A percentile compares a stretch with the other conserved stretches of the same genome.
Evolutionary conservation across 2,329 filamentous ascomycete species (phyloP).

Genomic region (Xylaria sp.): DNA sequence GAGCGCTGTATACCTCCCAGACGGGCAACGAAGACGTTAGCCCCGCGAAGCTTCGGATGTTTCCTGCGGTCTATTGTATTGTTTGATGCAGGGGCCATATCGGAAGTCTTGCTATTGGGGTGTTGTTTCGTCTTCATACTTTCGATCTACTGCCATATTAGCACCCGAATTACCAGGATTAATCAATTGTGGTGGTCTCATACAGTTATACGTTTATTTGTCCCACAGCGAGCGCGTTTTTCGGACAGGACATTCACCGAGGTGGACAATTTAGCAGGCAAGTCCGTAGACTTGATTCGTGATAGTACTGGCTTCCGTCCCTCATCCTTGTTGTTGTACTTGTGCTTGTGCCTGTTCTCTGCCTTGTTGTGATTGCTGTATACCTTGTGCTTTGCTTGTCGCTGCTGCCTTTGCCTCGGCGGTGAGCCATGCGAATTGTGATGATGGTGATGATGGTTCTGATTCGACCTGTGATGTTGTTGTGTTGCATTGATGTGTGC

Average conservation of each 20-base stretch:
- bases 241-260: constrained; percentile 8
- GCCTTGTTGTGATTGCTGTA: neutral
- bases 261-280: neutral
- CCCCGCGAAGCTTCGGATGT: constrained; percentile 49
- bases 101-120: constrained; percentile 11
- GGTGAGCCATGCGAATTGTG: constrained; percentile 32
- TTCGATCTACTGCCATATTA: neutral
- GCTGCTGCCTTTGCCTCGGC: constrained; percentile 27
- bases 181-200: neutral
- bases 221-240: constrained; percentile 14
- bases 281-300: constrained; percentile 33
- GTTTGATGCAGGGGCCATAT: constrained; percentile 7
- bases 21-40: constrained; percentile 54
- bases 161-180: neutral
- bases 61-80: constrained; percentile 45
- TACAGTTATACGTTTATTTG: neutral
- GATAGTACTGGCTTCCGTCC: constrained; percentile 15
- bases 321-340: constrained; percentile 18
- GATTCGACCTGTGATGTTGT: constrained; percentile 16
- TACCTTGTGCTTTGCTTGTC: constrained; percentile 12
- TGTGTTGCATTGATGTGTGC: constrained; percentile 44
- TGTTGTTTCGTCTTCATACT: neutral
- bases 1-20: constrained; percentile 35
- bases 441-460: constrained; percentile 30
- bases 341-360: constrained; percentile 2